Base-by-base conservation (phyloP, 108 stramenopile genomes). In the Stephanodiscus minutulus region DNA sequence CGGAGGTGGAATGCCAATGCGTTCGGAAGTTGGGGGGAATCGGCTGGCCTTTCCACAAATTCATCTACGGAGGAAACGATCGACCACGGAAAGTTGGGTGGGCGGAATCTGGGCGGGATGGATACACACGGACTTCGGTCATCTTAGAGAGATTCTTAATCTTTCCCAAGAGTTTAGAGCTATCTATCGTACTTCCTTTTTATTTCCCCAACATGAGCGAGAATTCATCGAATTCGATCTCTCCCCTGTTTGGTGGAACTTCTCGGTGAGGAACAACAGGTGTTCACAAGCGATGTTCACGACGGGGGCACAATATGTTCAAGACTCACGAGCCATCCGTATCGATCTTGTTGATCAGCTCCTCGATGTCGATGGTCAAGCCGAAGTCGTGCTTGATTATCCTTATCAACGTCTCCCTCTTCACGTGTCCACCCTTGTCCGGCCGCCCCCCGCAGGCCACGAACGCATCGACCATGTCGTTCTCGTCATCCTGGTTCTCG, bases 381-480 rank as follows among this genome's bases (percentile, higher is more conserved):
- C 90, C 90, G 33, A 93, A 94, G 54, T 92, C 91, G 44, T 87
- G 83, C 64, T 91, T 94, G 73, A 94, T 87, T 20, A 94, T 94
- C 69, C 89, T 88, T 18, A 94, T 85, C 81, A 93, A 47, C 0
- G 89, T 91, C 25, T 91, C 89, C 43, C 82, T 65, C 43, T 82
- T 76, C 25, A 88, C 88, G 62, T 84, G 70, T 5, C 88, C 88
- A 28, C 58, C 54, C 70, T 90, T 89, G 61, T 91, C 86, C 5
- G 82, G 58, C 36, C 73, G 65, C 5, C 93, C 93, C 21, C 96
- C 96, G 33, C 94, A 95, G 1, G 96, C 96, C 6, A 95, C 94
- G 56, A 91, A 96, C 31, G 96, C 96, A 64, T 96, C 96, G 46
- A 96, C 82, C 88, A 95, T 88, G 73, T 95, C 94, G 33, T 87